Base-by-base conservation (phyloP, 345 rosid genomes). In the Brassica nigra region DNA sequence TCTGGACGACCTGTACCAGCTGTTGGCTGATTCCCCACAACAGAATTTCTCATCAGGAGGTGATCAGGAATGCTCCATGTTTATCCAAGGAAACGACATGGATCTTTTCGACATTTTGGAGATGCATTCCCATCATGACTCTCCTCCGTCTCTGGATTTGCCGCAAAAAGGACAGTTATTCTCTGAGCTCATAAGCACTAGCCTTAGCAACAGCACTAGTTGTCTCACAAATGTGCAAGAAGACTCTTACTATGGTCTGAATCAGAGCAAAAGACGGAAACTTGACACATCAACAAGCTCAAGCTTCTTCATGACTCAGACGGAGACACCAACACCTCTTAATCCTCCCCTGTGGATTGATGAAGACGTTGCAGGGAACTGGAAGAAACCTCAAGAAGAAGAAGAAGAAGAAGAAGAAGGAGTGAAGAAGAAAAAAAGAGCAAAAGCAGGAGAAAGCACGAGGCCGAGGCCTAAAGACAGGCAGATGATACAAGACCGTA, bases 381-480 rank as follows among this genome's bases (percentile, higher is more conserved):
- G 77, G 74, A 76, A 66, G 27, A 87, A 76, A 85, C 89, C 89
- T 69, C 75, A 81, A 2, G 92, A 91, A 75, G 90, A 85, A 33
- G 27, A 23, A 23, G 92, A 81, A 2, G 92, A 91, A 75, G 90
- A 85, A 33, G 27, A 23, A 23, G 92, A 91, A 75, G 85, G 86
- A 27, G 73, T 68, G 62, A 90, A 89, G 84, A 88, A 73, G 79
- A 87, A 74, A 85, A 95, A 88, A 80, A 87, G 97, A 79, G 93
- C 92, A 68, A 89, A 87, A 62, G 90, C 93, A 18, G 98, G 98
- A 30, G 97, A 93, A 81, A 88, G 95, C 76, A 84, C 86, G 47
- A 85, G 89, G 57, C 96, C 98, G 20, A 91, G 98, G 88, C 98
- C 99, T 12, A 93, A 91, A 83, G 99, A 95, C 67, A 96, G 98